A percentile compares a stretch with the other conserved stretches of the same genome.
phyloP scores from a whole-genome alignment of 257 asterid species.

The Forsythia suspensa region DNA sequence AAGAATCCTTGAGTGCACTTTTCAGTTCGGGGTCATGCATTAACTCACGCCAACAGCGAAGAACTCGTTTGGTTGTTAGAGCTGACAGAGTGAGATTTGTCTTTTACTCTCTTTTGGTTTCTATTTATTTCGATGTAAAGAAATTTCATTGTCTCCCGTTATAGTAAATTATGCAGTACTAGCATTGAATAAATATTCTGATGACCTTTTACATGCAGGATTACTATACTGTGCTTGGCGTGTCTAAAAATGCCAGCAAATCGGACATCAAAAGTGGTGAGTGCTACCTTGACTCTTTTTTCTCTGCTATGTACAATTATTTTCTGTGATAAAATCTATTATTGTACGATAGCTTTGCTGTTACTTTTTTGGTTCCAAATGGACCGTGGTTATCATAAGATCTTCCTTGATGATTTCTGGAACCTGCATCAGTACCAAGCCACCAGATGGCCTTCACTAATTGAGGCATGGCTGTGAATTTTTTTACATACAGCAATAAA shows the following conservation, averaged over 20 bases:
- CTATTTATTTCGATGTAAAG: neutral
- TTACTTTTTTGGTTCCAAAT: neutral
- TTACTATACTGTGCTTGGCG: conserved; percentile 89
- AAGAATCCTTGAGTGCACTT: conserved; percentile 56
- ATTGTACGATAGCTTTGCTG: neutral
- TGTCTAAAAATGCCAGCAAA: conserved; percentile 81
- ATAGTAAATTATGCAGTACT: neutral
- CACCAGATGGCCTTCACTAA: neutral
- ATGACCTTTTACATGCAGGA: conserved; percentile 47
- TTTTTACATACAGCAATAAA: neutral
- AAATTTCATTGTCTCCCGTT: neutral
- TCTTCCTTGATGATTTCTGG: neutral
- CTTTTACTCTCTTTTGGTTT: neutral
- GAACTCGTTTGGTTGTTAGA: conserved; percentile 69
- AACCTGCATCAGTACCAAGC: neutral
- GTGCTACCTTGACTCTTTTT: conserved; percentile 26
- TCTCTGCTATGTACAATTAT: neutral
- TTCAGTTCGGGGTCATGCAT: conserved; percentile 45
- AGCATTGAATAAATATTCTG: neutral
- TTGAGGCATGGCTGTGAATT: neutral
- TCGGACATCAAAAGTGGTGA: conserved; percentile 90
- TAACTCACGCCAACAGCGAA: conserved; percentile 51
- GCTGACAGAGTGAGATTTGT: conserved; percentile 69
- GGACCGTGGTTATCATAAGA: neutral
- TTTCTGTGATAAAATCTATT: neutral